Base-by-base conservation (phyloP, 139 green algal genomes). In the Dunaliella sp. region DNA sequence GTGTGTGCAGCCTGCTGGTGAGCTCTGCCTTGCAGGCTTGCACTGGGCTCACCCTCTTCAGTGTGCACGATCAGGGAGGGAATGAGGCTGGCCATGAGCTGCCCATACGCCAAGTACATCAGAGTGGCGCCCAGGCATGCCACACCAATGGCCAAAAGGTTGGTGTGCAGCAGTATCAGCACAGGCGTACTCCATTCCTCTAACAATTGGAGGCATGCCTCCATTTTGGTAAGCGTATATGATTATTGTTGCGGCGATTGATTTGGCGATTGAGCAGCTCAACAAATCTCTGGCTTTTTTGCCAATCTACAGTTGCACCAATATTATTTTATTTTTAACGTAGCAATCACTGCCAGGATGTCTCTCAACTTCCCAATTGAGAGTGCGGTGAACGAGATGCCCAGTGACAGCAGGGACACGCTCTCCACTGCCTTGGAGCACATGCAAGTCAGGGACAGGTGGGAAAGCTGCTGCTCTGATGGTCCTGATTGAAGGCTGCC, bases 401-500 rank as follows among this genome's bases (percentile, higher is more conserved):
- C 87, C 1, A 84, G 88, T 33, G 87, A 90, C 28, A 84, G 84
- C 1, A 88, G 87, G 59, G 73, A 78, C 37, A 85, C 88, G 3
- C 73, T 91, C 0, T 36, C 38, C 0, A 84, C 86, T 2, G 77
- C 87, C 24, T 93, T 98, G 73, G 95, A 98, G 88, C 85, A 95
- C 77, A 96, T 97, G 94, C 95, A 98, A 91, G 89, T 98, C 2
- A 86, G 95, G 30, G 95, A 98, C 88, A 98, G 95, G 95, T 97
- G 84, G 16, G 91, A 22, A n/a, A n/a, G n/a, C n/a, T n/a, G n/a
- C n/a, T n/a, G n/a, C n/a, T n/a, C n/a, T n/a, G n/a, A n/a, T n/a
- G n/a, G n/a, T n/a, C n/a, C n/a, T n/a, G n/a, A n/a, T n/a, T n/a
- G n/a, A n/a, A n/a, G n/a, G n/a, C n/a, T n/a, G n/a, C n/a, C n/a